A percentile compares a stretch with the other conserved stretches of the same genome.
Conservation (phyloP, 148 eudicot genomes). For the Rheum nobile region DNA sequence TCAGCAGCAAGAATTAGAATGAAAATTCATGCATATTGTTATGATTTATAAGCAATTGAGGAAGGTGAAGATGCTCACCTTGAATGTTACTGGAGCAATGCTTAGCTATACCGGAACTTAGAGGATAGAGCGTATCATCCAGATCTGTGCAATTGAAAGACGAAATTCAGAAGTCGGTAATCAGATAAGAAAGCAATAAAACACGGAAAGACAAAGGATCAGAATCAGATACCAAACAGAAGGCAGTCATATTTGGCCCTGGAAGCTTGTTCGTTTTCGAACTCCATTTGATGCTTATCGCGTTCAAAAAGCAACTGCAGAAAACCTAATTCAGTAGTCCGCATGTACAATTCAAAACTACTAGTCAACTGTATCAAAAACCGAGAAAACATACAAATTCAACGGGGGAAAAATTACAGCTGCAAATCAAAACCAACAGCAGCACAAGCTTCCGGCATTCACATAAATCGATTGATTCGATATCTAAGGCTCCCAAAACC, state of each 20-base stretch:
- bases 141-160: constrained; percentile 44
- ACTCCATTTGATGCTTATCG: constrained; percentile 38
- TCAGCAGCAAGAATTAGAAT: background rate
- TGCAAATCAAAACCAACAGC: background rate
- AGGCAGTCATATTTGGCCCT: constrained; percentile 64
- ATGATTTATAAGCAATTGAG: background rate
- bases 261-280: constrained; percentile 25
- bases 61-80: constrained; percentile 25
- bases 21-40: background rate
- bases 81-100: constrained; percentile 54
- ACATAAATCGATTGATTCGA: background rate
- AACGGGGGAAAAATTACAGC: background rate
- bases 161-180: background rate
- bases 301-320: background rate
- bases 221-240: constrained; percentile 46
- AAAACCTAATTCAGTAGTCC: background rate
- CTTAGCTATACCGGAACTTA: constrained; percentile 61
- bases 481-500: background rate
- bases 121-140: constrained; percentile 93
- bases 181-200: background rate
- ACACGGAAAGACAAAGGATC: background rate
- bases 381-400: background rate
- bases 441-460: background rate
- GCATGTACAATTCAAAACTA: background rate
- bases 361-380: background rate